Evolutionary conservation across 345 rosid genomes (phyloP).

Genomic region (Luvunga scandens): DNA sequence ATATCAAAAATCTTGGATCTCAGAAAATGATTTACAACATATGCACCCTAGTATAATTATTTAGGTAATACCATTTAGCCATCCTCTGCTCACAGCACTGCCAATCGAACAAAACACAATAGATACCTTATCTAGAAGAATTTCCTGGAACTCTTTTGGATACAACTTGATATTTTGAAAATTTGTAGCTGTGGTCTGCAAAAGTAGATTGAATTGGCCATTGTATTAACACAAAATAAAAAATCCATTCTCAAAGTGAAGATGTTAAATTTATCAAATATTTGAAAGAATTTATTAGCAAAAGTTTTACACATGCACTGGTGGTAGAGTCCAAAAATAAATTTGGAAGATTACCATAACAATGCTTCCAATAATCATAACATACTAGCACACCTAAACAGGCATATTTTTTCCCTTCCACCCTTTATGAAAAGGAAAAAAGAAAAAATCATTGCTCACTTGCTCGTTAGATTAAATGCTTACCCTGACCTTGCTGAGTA

Average conservation of each 20-base stretch:
- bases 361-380: background rate
- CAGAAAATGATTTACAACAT: background rate
- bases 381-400: background rate
- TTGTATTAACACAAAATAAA: background rate
- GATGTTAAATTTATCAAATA: background rate
- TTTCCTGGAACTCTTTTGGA: conserved; percentile 66
- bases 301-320: background rate
- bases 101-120: background rate
- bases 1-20: background rate
- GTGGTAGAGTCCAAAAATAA: background rate
- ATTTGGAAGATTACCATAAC: background rate
- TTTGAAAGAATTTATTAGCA: background rate
- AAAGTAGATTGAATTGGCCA: background rate
- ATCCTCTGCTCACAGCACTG: background rate
- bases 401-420: background rate
- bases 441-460: background rate
- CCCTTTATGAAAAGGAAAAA: background rate
- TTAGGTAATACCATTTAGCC: background rate
- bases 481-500: background rate
- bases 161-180: conserved; percentile 42
- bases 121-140: conserved; percentile 86
- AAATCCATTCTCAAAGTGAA: background rate
- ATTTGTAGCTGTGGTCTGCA: conserved; percentile 70
- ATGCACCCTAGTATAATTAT: background rate
- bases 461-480: background rate